Base-by-base conservation (phyloP, 495 filamentous ascomycete species). In the Opeltia flavorubescens region DNA sequence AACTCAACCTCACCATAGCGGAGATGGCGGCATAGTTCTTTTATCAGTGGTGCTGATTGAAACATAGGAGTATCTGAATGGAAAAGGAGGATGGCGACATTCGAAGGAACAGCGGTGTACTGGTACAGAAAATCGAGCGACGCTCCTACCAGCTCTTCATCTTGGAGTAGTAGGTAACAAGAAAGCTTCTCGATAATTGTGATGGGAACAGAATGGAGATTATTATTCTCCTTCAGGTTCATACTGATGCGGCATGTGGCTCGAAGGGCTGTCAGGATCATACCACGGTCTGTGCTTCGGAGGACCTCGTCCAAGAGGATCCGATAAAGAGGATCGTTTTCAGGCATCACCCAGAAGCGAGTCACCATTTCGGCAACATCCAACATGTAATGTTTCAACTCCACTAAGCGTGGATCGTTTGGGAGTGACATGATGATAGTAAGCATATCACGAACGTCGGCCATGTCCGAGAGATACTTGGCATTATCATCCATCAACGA, bases 81-180 rank as follows among this genome's bases (percentile, higher is more conserved):
- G 86, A 58, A 28, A 65, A 77, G 38, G n/a, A 58, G 47, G n/a
- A 47, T n/a, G 49, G 85, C 83, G 27, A 95, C 79, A 57, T 96
- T 99, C n/a, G 82, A 74, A 17, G 79, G 75, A 5, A 82, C 77
- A 1, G 88, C 82, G 0, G 89, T 95, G 59, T 85, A 99, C 59
- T 95, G 87, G 56, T 95, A 96, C 50, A 95, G 76, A 59, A 99
- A 94, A 61, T 96, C 93, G 20, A 96, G 71, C 47, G 83, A 86
- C 25, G 86, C 84, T 43, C 80, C 80, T 50, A 88, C 68, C 5
- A 99, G 70, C 48, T 96, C 93, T 50, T 93, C 86, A 56, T 99
- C 93, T 47, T 95, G 86, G 13, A 95, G 72, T 18, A 96, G 65
- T 2, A 87, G 77, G 70, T 84, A 88, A 52, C 83, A 76, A 52